Evolutionary conservation across 805 yeast species (phyloP).

Genomic region (Komagataella mondaviorum): DNA sequence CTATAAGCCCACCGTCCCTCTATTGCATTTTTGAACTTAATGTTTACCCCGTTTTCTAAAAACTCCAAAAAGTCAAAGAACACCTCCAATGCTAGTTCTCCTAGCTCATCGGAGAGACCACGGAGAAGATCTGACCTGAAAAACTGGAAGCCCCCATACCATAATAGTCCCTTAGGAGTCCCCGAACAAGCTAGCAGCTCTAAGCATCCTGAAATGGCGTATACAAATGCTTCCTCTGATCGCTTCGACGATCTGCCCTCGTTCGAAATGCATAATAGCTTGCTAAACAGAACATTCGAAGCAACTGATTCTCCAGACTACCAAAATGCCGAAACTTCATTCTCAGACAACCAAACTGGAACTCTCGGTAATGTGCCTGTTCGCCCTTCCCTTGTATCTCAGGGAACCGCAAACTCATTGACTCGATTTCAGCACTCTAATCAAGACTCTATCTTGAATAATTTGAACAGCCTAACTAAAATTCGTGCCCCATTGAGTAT

Average conservation of each 20-base stretch:
- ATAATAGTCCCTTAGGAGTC: not conserved
- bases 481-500: not conserved
- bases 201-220: not conserved
- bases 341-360: not conserved
- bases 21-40: not conserved
- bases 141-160: not conserved
- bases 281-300: constrained; percentile 12
- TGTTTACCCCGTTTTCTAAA: not conserved
- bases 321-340: not conserved
- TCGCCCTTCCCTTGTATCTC: not conserved
- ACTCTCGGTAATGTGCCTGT: not conserved
- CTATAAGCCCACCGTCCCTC: not conserved
- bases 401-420: not conserved
- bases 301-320: constrained; percentile 1
- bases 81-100: not conserved
- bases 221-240: not conserved
- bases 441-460: not conserved
- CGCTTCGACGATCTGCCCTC: constrained; percentile 45
- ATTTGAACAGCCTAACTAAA: not conserved
- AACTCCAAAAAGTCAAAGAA: not conserved
- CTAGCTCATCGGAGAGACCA: not conserved
- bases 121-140: not conserved
- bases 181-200: not conserved
- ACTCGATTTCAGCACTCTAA: not conserved
- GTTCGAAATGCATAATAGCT: constrained; percentile 48